Conservation (phyloP, 2,329 filamentous ascomycete genomes). For the Pseudofabraea citricarpa region DNA sequence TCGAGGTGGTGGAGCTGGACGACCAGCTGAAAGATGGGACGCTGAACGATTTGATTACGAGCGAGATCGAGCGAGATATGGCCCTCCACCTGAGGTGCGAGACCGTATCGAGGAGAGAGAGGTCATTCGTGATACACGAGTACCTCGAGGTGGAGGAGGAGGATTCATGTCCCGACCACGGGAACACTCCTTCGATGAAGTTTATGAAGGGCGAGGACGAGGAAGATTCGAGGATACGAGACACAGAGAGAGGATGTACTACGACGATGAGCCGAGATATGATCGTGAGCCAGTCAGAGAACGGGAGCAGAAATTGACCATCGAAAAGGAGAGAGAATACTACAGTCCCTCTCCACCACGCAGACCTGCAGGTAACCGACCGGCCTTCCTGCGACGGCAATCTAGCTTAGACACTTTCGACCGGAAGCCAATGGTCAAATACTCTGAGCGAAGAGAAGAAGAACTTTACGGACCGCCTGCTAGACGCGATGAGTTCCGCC, state of each 20-base stretch:
- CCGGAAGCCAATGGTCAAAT: conserved; percentile 58
- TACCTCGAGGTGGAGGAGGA: conserved; percentile 28
- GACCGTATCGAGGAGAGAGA: conserved; percentile 47
- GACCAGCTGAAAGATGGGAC: conserved; percentile 42
- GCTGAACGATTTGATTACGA: conserved; percentile 46
- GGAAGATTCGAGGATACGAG: conserved; percentile 25
- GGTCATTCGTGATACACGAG: conserved; percentile 30
- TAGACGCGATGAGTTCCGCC: conserved; percentile 56
- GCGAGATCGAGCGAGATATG: conserved; percentile 38
- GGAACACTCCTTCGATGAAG: conserved; percentile 44
- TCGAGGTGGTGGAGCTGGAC: conserved; percentile 19
- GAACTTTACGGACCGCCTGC: conserved; percentile 48
- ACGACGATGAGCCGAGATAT: conserved; percentile 37
- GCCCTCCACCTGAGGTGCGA: conserved; percentile 31
- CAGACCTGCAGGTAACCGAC: conserved; percentile 44
- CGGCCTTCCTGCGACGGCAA: conserved; percentile 70
- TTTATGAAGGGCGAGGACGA: conserved; percentile 39
- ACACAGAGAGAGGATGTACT: conserved; percentile 34
- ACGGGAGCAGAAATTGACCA: conserved; percentile 25
- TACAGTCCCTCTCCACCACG: conserved; percentile 20
- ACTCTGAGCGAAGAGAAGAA: conserved; percentile 34
- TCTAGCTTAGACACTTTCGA: conserved; percentile 91
- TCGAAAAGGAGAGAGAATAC: conserved; percentile 23
- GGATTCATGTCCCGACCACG: conserved; percentile 32
- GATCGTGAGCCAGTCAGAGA: conserved; percentile 47